phyloP scores from a whole-genome alignment of 768 basidiomycete genomes.

The Mycena albidolilacea region DNA sequence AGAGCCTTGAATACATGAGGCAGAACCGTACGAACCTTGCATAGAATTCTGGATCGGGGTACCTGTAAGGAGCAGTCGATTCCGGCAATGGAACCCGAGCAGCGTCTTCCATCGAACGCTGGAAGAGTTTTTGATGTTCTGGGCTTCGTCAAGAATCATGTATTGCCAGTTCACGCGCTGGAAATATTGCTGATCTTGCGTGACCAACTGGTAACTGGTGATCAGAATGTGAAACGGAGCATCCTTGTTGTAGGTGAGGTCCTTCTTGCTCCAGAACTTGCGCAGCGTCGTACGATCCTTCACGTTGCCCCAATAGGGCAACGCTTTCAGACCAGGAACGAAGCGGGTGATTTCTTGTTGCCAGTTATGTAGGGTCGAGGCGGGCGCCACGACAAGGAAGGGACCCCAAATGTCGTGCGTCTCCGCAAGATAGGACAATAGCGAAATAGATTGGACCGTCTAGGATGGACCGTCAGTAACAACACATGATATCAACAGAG shows the following conservation, averaged over 20 bases:
- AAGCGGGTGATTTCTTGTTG: constrained; percentile 98
- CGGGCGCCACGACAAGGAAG: constrained; percentile 97
- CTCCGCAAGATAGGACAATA: constrained; percentile 96
- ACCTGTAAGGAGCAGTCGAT: constrained; percentile 94
- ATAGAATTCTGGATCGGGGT: constrained; percentile 99
- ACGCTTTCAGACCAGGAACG: constrained; percentile 91
- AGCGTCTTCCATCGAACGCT: constrained; percentile 98
- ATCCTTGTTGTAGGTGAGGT: constrained; percentile 94
- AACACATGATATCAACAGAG: not conserved
- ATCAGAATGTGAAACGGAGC: constrained; percentile 97
- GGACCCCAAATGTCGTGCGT: constrained; percentile 99
- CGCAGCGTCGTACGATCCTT: constrained; percentile 95
- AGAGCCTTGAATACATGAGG: constrained; percentile 29
- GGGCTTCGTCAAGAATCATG: constrained; percentile 99
- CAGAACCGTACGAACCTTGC: constrained; percentile 78
- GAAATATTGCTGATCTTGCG: constrained; percentile 98
- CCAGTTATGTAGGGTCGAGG: constrained; percentile 99
- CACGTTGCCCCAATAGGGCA: constrained; percentile 98
- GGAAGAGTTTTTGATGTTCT: constrained; percentile 98
- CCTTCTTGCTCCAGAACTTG: constrained; percentile 99
- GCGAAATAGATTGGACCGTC: constrained; percentile 98
- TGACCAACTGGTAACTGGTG: constrained; percentile 96
- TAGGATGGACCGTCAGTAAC: constrained; percentile 46
- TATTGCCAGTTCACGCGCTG: constrained; percentile 99
- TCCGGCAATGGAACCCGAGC: constrained; percentile 95